phyloP scores from a whole-genome alignment of 1,139 yeast species.

The Diutina ranongensis region DNA sequence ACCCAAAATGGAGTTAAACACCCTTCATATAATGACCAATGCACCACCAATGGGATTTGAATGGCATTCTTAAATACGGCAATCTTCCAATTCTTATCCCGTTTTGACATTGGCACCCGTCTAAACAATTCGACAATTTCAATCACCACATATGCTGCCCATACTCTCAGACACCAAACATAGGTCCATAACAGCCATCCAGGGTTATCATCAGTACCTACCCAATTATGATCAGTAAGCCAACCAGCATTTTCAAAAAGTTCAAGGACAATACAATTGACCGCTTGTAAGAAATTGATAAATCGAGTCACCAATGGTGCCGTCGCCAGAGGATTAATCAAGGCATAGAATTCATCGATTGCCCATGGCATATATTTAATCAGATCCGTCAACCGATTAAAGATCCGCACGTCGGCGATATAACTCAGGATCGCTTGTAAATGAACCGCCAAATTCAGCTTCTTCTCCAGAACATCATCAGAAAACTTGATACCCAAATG shows the following conservation, averaged over 20 bases:
- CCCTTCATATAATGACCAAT: slow-evolving; percentile 47
- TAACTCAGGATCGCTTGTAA: slow-evolving; percentile 33
- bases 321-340: slow-evolving; percentile 16
- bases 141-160: slow-evolving; percentile 41
- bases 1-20: slow-evolving; percentile 43
- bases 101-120: slow-evolving; percentile 26
- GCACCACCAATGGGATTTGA: slow-evolving; percentile 45
- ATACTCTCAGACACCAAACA: slow-evolving; percentile 41
- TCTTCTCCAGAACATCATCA: slow-evolving; percentile 7
- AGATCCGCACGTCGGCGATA: slow-evolving; percentile 41
- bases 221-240: slow-evolving; percentile 45
- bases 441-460: slow-evolving; percentile 24
- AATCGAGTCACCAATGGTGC: slow-evolving; percentile 22
- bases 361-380: slow-evolving; percentile 42
- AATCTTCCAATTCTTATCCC: slow-evolving; percentile 29
- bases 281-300: slow-evolving; percentile 28
- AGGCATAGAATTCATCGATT: slow-evolving; percentile 25
- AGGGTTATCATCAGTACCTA: slow-evolving; percentile 30
- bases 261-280: slow-evolving; percentile 35
- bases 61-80: slow-evolving; percentile 27
- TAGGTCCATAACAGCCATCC: slow-evolving; percentile 36
- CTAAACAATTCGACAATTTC: slow-evolving; percentile 36
- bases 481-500: not conserved
- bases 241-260: slow-evolving; percentile 48
- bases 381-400: slow-evolving; percentile 41